phyloP scores from a whole-genome alignment of 1,139 yeast genomes.

The Hemisphaericaspora xylanilytica region DNA sequence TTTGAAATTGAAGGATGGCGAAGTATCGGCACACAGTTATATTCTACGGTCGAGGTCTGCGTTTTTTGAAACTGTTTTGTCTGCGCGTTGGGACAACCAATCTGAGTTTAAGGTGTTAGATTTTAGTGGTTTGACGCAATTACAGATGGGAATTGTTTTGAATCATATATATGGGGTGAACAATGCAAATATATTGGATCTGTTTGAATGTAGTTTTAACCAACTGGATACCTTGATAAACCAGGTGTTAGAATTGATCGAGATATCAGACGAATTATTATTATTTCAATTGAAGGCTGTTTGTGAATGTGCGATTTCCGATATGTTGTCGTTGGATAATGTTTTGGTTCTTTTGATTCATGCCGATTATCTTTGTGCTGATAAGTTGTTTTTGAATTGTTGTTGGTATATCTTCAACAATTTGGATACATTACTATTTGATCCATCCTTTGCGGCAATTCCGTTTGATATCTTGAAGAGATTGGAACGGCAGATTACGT shows the following conservation, averaged over 20 bases:
- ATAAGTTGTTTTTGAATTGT: conserved; percentile 57
- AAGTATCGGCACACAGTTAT: conserved; percentile 44
- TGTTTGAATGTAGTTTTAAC: conserved; percentile 20
- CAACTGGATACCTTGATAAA: conserved; percentile 47
- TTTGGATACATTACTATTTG: conserved; percentile 60
- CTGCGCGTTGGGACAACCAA: conserved; percentile 49
- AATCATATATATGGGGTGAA: conserved; percentile 58
- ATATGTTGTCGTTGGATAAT: conserved; percentile 59
- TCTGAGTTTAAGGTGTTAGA: conserved; percentile 23
- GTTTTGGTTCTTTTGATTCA: conserved; percentile 56
- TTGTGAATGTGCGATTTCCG: conserved; percentile 62
- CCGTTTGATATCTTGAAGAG: conserved; percentile 26
- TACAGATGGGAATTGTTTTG: conserved; percentile 52
- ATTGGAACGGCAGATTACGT: conserved; percentile 28
- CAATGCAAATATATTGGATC: conserved; percentile 45
- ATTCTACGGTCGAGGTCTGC: conserved; percentile 57
- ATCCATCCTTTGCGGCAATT: conserved; percentile 32
- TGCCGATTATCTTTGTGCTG: conserved; percentile 51
- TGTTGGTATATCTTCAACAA: conserved; percentile 69
- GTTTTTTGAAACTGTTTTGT: conserved; percentile 60
- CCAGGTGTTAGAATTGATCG: conserved; percentile 56
- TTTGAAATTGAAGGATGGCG: conserved; percentile 41
- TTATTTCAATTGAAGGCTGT: conserved; percentile 57
- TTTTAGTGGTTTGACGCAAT: conserved; percentile 42
- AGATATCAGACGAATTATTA: conserved; percentile 62